Evolutionary conservation across 306 rosid genomes (phyloP).

Genomic region (Cyamopsis tetragonoloba): DNA sequence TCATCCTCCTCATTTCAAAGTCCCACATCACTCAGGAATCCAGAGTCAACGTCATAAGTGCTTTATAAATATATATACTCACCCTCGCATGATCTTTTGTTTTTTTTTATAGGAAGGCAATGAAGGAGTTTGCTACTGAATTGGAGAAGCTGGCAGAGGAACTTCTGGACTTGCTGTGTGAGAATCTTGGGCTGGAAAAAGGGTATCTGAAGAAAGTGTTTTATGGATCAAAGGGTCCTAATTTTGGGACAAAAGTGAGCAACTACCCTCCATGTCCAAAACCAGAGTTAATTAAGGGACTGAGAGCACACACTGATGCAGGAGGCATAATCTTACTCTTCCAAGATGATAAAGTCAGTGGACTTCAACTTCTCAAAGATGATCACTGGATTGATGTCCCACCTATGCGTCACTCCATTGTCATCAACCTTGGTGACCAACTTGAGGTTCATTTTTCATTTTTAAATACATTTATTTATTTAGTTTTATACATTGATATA

Average conservation of each 20-base stretch:
- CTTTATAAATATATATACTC: no score
- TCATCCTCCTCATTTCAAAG: no score
- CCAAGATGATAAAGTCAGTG: conserved; percentile 96
- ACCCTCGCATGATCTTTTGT: no score
- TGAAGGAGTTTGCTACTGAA: conserved; percentile 67
- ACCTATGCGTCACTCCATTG: conserved; percentile 93
- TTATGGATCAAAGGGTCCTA: conserved; percentile 82
- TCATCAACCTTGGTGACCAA: conserved; percentile 95
- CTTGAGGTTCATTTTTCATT: conserved; percentile 61
- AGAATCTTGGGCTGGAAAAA: conserved; percentile 84
- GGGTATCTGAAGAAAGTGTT: conserved; percentile 80
- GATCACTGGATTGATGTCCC: conserved; percentile 90
- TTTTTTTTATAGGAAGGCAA: conserved; percentile 42
- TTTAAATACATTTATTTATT: no score
- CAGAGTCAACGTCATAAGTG: no score
- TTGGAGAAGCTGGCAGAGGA: conserved; percentile 80
- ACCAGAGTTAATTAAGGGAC: conserved; percentile 89
- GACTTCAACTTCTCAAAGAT: conserved; percentile 91
- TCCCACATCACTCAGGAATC: no score
- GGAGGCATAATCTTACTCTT: conserved; percentile 94
- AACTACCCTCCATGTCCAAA: conserved; percentile 95
- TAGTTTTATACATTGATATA: no score
- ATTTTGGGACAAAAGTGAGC: conserved; percentile 89
- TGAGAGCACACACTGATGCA: conserved; percentile 95
- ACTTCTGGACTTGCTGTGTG: conserved; percentile 76